These are phyloP conservation scores for Pichia membranifaciens DNA, from an alignment of 805 yeast species.

Conservation along the genomic window DNA sequence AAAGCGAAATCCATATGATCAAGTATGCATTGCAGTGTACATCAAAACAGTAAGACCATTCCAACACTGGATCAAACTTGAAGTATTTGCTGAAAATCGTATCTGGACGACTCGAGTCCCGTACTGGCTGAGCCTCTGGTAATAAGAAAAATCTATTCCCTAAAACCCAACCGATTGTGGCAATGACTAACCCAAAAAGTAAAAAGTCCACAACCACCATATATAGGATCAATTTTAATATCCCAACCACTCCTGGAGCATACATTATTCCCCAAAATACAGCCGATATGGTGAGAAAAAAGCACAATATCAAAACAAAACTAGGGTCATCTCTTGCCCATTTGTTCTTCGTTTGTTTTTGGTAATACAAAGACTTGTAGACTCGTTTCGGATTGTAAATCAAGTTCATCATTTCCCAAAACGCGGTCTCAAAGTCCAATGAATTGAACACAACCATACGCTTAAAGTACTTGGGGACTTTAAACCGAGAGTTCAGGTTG, in stretches of 20 bases:
- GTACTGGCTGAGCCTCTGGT: constrained; percentile 11
- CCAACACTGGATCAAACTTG: constrained; percentile 43
- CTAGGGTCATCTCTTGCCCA: constrained; percentile 94
- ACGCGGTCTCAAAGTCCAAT: constrained; percentile 85
- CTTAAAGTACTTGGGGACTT: constrained; percentile 28
- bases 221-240: constrained; percentile 62
- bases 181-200: constrained; percentile 57
- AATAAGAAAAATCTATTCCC: constrained; percentile 53
- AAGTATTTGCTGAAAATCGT: constrained; percentile 25
- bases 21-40: constrained; percentile 89
- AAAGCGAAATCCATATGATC: constrained; percentile 69
- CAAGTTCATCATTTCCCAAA: constrained; percentile 81
- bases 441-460: constrained; percentile 68
- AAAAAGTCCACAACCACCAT: constrained; percentile 85
- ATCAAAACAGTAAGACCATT: constrained; percentile 94
- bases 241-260: constrained; percentile 54
- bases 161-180: constrained; percentile 69
- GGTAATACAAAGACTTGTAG: constrained; percentile 74
- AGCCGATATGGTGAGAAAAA: constrained; percentile 65
- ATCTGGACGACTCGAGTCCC: constrained; percentile 5
- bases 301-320: constrained; percentile 67
- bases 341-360: constrained; percentile 68
- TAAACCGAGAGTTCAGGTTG: constrained; percentile 13
- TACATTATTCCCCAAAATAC: constrained; percentile 88
- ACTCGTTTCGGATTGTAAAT: constrained; percentile 74